Conservation (phyloP, 352 stramenopile species). For the Pythium myriotylum region DNA sequence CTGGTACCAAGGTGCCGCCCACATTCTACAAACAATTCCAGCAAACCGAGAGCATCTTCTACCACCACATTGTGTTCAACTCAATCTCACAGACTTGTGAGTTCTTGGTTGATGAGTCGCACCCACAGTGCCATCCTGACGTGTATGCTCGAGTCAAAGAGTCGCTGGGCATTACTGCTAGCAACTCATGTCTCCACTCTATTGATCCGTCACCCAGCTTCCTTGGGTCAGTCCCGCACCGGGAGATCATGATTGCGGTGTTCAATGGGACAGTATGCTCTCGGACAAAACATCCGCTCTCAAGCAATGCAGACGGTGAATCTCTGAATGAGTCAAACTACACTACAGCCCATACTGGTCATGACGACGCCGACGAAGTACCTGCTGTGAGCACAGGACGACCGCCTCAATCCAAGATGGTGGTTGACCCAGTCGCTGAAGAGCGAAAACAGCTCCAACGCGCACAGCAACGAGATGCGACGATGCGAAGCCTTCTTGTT, state of each 20-base stretch:
- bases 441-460: slow-evolving; percentile 16
- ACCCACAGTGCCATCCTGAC: slow-evolving; percentile 55
- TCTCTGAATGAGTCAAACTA: background rate
- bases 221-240: slow-evolving; percentile 38
- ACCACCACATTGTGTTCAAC: slow-evolving; percentile 80
- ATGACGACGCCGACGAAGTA: background rate
- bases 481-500: slow-evolving; percentile 27
- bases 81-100: slow-evolving; percentile 41
- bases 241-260: slow-evolving; percentile 45
- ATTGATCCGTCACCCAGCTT: slow-evolving; percentile 40
- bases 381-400: too few relatives aligned
- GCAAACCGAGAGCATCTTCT: slow-evolving; percentile 76
- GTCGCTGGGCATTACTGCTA: slow-evolving; percentile 17
- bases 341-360: too few relatives aligned
- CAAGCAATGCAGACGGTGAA: background rate
- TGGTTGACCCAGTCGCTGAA: slow-evolving; percentile 23
- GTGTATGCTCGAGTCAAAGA: slow-evolving; percentile 37
- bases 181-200: slow-evolving; percentile 37
- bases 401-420: slow-evolving; percentile 7
- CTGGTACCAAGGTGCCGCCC: slow-evolving; percentile 45
- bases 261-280: slow-evolving; percentile 50
- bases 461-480: slow-evolving; percentile 28
- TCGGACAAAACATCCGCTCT: slow-evolving; percentile 31
- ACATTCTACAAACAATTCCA: slow-evolving; percentile 60
- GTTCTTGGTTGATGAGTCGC: slow-evolving; percentile 51